Conservation (phyloP, 1,139 yeast species). For the Saccharomyces pastorianus region DNA sequence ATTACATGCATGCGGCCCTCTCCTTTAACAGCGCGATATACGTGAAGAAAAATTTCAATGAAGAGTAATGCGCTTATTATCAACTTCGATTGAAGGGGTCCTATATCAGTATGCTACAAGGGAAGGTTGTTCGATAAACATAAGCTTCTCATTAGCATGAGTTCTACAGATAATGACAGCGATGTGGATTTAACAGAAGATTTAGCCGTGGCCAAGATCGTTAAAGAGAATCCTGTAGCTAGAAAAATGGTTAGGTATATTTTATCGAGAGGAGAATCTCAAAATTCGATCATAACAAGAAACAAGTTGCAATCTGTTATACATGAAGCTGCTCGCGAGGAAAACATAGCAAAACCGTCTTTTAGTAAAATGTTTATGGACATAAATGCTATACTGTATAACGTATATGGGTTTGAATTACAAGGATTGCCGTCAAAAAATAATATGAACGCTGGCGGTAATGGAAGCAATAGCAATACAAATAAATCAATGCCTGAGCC, state of each 20-base stretch:
- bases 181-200: background rate
- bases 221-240: slow-evolving; percentile 10
- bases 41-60: background rate
- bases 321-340: slow-evolving; percentile 16
- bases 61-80: background rate
- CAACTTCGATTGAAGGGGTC: background rate
- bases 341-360: slow-evolving; percentile 12
- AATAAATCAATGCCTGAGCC: slow-evolving; percentile 2
- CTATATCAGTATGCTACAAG: background rate
- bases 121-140: background rate
- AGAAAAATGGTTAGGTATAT: slow-evolving; percentile 18
- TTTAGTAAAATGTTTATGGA: slow-evolving; percentile 13
- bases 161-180: background rate
- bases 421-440: slow-evolving; percentile 15
- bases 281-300: slow-evolving; percentile 19
- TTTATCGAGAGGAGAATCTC: slow-evolving; percentile 17
- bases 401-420: slow-evolving; percentile 23
- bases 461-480: background rate
- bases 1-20: background rate
- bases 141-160: background rate
- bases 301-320: slow-evolving; percentile 15
- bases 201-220: background rate
- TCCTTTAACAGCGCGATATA: background rate
- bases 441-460: background rate
- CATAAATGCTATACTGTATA: slow-evolving; percentile 16